Percentiles rank a stretch among this genome's conserved stretches.
Evolutionary conservation across 1,139 yeast genomes (phyloP).

Genomic region (Tardiomyces digboiensis): DNA sequence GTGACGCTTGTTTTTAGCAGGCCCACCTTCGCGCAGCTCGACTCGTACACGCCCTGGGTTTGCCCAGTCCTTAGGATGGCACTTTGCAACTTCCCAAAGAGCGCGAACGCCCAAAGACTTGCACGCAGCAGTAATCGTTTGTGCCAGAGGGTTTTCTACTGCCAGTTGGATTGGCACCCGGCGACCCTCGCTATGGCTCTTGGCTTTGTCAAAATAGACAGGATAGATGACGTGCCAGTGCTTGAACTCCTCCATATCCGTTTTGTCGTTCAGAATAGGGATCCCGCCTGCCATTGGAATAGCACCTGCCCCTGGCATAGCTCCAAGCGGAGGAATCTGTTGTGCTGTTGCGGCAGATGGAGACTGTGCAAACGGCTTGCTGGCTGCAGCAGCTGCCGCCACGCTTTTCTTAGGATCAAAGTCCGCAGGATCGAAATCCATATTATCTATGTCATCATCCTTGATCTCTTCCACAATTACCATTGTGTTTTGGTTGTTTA

Average conservation of each 20-base stretch:
- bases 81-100: constrained; percentile 52
- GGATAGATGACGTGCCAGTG: constrained; percentile 75
- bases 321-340: background rate
- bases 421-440: constrained; percentile 91
- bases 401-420: constrained; percentile 51
- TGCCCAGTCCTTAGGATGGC: constrained; percentile 96
- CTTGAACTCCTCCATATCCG: constrained; percentile 40
- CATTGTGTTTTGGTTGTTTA: too few relatives aligned
- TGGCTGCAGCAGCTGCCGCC: constrained; percentile 1
- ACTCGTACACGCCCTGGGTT: constrained; percentile 93
- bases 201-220: constrained; percentile 75
- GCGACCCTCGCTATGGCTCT: constrained; percentile 77
- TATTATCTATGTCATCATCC: constrained; percentile 79
- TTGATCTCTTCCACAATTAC: constrained; percentile 78
- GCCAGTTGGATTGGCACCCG: constrained; percentile 60
- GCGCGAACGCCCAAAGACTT: constrained; percentile 32
- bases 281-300: background rate
- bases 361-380: background rate
- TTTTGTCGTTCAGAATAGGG: background rate
- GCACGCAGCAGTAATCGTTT: constrained; percentile 61
- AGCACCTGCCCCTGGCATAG: too few relatives aligned
- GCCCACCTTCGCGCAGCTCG: constrained; percentile 38
- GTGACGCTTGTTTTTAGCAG: constrained; percentile 51
- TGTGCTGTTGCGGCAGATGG: background rate
- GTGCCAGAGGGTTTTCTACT: constrained; percentile 82